phyloP scores from a whole-genome alignment of 148 eudicot species.

The Camellia japonica region DNA sequence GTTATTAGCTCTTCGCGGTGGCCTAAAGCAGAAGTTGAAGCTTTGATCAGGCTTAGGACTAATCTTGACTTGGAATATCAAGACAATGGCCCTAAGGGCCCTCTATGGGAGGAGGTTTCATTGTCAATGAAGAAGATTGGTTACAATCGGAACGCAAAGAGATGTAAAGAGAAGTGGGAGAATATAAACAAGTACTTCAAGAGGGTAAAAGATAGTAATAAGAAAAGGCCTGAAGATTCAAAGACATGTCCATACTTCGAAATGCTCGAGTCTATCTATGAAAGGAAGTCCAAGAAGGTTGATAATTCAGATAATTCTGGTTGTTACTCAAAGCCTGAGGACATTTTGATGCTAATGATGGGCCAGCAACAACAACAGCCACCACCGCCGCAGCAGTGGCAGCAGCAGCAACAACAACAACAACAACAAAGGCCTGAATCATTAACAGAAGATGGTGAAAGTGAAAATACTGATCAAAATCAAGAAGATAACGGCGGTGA shows the following conservation, averaged over 20 bases:
- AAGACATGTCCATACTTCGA: constrained; percentile 81
- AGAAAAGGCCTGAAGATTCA: constrained; percentile 65
- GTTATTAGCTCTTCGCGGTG: constrained; percentile 46
- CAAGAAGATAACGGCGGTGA: constrained; percentile 24
- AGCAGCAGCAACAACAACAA: constrained; percentile 12
- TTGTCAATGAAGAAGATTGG: constrained; percentile 63
- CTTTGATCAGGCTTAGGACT: constrained; percentile 58
- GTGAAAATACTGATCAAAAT: constrained; percentile 27
- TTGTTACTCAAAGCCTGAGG: constrained; percentile 55
- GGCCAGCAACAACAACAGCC: constrained; percentile 21
- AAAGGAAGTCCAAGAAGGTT: constrained; percentile 38
- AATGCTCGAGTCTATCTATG: constrained; percentile 57
- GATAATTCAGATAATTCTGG: constrained; percentile 38
- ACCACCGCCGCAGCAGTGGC: no score
- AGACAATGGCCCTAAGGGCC: constrained; percentile 58
- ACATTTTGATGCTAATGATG: constrained; percentile 60
- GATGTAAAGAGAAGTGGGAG: constrained; percentile 93
- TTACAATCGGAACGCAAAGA: constrained; percentile 64
- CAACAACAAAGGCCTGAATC: constrained; percentile 20
- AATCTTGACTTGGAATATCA: constrained; percentile 47
- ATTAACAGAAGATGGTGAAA: constrained; percentile 20
- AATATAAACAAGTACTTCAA: constrained; percentile 85
- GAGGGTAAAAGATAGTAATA: constrained; percentile 73
- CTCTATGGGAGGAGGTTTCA: constrained; percentile 80
- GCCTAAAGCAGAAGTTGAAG: constrained; percentile 84